A percentile compares a stretch with the other conserved stretches of the same genome.
Conservation (phyloP, 2,329 filamentous ascomycete genomes). For the Botrytis fabae region DNA sequence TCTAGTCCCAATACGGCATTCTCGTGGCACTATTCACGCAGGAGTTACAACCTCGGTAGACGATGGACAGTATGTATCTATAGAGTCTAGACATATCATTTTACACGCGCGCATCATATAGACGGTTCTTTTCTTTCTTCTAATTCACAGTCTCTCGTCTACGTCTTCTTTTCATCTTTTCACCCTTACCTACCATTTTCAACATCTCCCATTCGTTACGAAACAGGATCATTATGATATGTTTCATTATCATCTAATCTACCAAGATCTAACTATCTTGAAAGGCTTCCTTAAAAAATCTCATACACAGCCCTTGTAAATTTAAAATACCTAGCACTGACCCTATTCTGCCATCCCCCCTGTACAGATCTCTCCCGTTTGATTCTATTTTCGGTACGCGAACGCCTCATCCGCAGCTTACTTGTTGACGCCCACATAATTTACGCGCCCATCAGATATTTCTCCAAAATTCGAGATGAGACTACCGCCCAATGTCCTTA, state of each 20-base stretch:
- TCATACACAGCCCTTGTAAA: conserved; percentile 3
- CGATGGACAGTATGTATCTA: not conserved
- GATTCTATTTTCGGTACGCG: conserved; percentile 23
- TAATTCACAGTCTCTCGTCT: not conserved
- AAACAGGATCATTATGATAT: conserved; percentile 16
- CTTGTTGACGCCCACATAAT: conserved; percentile 21
- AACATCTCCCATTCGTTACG: conserved; percentile 14
- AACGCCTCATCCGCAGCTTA: conserved; percentile 24
- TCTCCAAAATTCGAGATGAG: conserved; percentile 23
- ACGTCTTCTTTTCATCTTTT: not conserved
- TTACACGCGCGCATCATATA: conserved; percentile 19
- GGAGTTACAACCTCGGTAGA: not conserved
- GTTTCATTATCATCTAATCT: conserved; percentile 18
- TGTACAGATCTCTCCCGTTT: conserved; percentile 17
- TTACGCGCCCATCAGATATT: conserved; percentile 23
- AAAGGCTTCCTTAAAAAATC: not conserved
- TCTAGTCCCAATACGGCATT: not conserved
- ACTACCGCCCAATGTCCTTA: conserved; percentile 25
- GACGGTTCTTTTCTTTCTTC: not conserved
- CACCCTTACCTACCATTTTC: conserved; percentile 19
- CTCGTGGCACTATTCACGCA: not conserved
- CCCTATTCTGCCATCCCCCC: not conserved
- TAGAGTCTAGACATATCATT: not conserved
- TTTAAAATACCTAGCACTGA: not conserved
- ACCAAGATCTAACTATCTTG: conserved; percentile 13